Percentiles rank a stretch among this genome's conserved stretches.
These are phyloP conservation scores for Paraglomus occultum DNA, from an alignment of 192 early-diverging fungal species.

Conservation along the genomic window DNA sequence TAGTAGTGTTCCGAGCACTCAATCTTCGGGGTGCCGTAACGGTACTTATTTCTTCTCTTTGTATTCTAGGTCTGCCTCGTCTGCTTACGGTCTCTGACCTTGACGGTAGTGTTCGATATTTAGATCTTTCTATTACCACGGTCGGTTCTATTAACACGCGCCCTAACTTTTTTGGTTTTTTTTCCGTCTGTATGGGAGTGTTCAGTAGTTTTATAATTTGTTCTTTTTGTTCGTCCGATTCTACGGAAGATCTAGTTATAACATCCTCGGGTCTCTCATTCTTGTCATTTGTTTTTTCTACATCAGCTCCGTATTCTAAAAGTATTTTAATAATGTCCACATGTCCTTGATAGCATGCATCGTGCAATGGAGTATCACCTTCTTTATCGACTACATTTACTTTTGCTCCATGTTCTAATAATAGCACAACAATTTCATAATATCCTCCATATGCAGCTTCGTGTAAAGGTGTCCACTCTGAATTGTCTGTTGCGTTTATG, in stretches of 20 bases:
- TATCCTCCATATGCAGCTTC: constrained; percentile 53
- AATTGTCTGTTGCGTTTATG: constrained; percentile 64
- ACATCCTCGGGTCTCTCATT: constrained; percentile 58
- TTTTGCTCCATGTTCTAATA: constrained; percentile 59
- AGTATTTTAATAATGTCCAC: constrained; percentile 43
- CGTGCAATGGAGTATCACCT: constrained; percentile 62
- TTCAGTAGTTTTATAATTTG: constrained; percentile 36
- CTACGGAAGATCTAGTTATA: neutral
- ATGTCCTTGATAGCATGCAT: constrained; percentile 61
- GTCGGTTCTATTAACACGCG: constrained; percentile 4
- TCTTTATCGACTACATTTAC: constrained; percentile 57
- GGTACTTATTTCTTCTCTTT: too few species aligned
- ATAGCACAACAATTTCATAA: constrained; percentile 39
- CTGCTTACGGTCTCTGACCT: neutral
- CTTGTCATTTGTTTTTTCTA: constrained; percentile 46
- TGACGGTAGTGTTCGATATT: neutral
- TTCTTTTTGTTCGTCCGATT: constrained; percentile 11
- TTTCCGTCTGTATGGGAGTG: constrained; percentile 31
- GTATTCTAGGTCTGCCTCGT: neutral
- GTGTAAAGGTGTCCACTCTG: constrained; percentile 61
- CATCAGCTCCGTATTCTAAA: constrained; percentile 49
- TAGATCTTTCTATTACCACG: constrained; percentile 20
- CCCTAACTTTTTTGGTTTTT: neutral
- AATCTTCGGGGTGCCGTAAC: too few species aligned
- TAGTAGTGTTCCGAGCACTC: too few species aligned